A percentile compares a stretch with the other conserved stretches of the same genome.
These are phyloP conservation scores for Astrephomene gubernaculifera DNA, from an alignment of 139 green algal genomes.

Conservation along the genomic window DNA sequence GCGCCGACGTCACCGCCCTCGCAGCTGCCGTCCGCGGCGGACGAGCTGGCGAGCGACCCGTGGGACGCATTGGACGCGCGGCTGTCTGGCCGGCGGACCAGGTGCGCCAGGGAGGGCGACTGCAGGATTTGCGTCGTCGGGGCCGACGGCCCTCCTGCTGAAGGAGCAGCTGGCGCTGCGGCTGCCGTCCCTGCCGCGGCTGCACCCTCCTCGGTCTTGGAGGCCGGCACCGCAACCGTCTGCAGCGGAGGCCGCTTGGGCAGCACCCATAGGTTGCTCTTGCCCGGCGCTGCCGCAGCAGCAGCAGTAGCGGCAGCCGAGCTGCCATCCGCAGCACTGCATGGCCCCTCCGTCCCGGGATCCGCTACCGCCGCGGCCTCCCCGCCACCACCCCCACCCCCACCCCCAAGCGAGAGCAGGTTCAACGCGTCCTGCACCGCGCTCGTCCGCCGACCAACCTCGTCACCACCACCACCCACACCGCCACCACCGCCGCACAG, in stretches of 20 bases:
- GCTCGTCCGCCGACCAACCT: background rate
- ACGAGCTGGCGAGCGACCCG: background rate
- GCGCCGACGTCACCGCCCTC: background rate
- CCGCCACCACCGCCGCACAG: background rate
- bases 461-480: too few relatives aligned
- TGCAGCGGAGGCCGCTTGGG: too few relatives aligned
- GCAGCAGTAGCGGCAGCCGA: too few relatives aligned
- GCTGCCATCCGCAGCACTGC: too few relatives aligned
- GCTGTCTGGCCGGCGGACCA: background rate
- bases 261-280: too few relatives aligned
- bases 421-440: constrained; percentile 1
- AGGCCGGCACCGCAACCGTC: background rate
- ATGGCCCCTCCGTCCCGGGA: too few relatives aligned
- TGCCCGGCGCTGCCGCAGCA: too few relatives aligned
- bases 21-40: background rate
- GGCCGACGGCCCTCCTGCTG: background rate
- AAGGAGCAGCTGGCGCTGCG: background rate
- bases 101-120: constrained; percentile 11
- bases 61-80: background rate
- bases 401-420: background rate
- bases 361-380: background rate
- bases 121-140: background rate
- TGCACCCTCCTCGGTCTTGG: too few relatives aligned
- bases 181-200: background rate
- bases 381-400: background rate